Base-by-base conservation (phyloP, 1,284 basidiomycete genomes). In the Trametes hirsuta region DNA sequence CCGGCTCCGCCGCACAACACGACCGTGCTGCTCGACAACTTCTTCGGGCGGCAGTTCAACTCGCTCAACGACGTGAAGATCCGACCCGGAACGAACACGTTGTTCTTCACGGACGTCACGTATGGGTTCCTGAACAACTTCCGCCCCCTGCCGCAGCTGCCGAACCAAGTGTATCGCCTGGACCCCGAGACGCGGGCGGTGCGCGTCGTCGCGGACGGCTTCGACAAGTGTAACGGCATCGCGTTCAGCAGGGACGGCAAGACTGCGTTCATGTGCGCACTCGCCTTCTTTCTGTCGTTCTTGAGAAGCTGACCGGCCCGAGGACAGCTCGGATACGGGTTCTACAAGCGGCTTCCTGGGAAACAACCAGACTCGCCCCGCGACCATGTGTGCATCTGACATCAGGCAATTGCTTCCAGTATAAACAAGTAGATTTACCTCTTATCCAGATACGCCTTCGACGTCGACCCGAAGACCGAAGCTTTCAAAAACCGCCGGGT, bases 31-130 rank as follows among this genome's bases (percentile, higher is more conserved):
- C 63, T 75, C 9, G 74, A 75, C 59, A 75, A 75, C 62, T 81
- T 74, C 71, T 88, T 83, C 66, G 91, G 91, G 3, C 78, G 89
- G 9, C 90, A 93, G 68, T 94, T 93, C 76, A 92, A 90, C 74
- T 90, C 90, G 1, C 74, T 93, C 53, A 93, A 94, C 71, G 92
- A 94, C 69, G 76, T 88, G 58, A 91, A 88, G 67, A 77, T 93
- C 3, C 87, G 91, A 60, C 87, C 87, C 0, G 68, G 63, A n/a
- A 85, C 79, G 52, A 83, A 83, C 14, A 82, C 81, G 48, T 69
- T 91, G 10, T 91, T 87, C 74, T 91, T 91, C 74, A 90, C 87
- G 0, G 92, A 93, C 69, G 79, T 81, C 6, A 77, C 74, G 84
- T 91, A 52, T 15, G 88, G 88, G 0, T 88, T 75, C 62, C 52